Evolutionary conservation across 23 red algal genomes (phyloP), one percentile per base, ranked within the genome.

Genomic region (Agarophyton chilense): DNA sequence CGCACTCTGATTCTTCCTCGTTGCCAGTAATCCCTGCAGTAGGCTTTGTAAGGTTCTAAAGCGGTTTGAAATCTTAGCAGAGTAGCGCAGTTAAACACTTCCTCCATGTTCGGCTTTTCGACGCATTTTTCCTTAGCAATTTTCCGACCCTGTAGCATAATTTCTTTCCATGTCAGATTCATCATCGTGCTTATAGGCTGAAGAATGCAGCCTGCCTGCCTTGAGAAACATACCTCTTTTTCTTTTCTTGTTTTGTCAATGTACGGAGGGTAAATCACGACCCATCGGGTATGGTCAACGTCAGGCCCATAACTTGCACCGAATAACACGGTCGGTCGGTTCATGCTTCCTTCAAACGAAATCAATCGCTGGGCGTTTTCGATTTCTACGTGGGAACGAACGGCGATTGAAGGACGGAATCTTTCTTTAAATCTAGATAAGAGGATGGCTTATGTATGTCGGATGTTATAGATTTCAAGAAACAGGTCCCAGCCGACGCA

Each of bases 231-330:
- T 89, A 89, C 85, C 85, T 89, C 52, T 50, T 60, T 63, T 66
- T 89, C 85, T n/a, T 77, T 89, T 74, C 85, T 66, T 44, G 50
- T 65, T 44, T 68, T 70, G 57, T 91, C 88, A 36, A 91, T 51
- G 76, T 91, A 91, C 26, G 88, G 76, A 0, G 88, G 88, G 57
- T 91, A 91, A 21, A 91, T 91, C 39, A 82, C 77, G 9, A 91
- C 88, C 88, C 88, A 91, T 55, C 85, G 85, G 24, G 34, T 43
- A 19, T 70, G 85, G 74, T 89, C 85, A 13, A 89, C 68, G 38
- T 89, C 85, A 12, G 70, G 55, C 19, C 85, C 85, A 45, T 89
- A 89, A 0, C 78, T 60, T 6, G 67, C 85, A 18, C 70, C 85
- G 38, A 89, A 89, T 32, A 89, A 11, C 43, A 89, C 36, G 12